Base-by-base conservation (phyloP, 768 basidiomycete genomes). In the Mycena floridula region DNA sequence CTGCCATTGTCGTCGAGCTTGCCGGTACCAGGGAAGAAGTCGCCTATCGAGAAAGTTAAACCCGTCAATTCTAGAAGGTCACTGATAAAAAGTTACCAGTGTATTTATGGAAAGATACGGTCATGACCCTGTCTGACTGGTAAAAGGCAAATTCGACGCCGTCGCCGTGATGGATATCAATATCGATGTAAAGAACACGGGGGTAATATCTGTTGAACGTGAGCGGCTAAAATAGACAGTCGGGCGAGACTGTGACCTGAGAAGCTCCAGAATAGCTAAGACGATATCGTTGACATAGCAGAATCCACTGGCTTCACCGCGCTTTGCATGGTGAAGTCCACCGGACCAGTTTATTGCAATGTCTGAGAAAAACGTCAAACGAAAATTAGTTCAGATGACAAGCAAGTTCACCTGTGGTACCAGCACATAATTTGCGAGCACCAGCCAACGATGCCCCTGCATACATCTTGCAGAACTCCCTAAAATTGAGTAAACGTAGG, bases 301-400 rank as follows among this genome's bases (percentile, higher is more conserved):
- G 61, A 99, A 99, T 2, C 95, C 95, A 56, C 93, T 97, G 7
- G 96, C 94, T 66, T 98, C 95, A 0, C 90, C 89, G 50, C 94
- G 86, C 69, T 98, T 98, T 2, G 95, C 96, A 56, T 99, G 96
- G 64, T 99, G 96, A 16, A 99, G 74, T 0, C 96, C 96, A 1
- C 96, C 96, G 18, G 93, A 93, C 96, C 96, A 99, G 58, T 97
- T 98, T 55, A 99, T 91, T 0, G 96, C 96, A 35, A 95, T 97
- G 64, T 99, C 96, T 15, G n/a, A n/a, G n/a, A n/a, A n/a, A n/a
- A n/a, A n/a, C n/a, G n/a, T n/a, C 93, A 91, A 2, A 82, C n/a
- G n/a, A n/a, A n/a, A n/a, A n/a, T n/a, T n/a, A n/a, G n/a, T n/a
- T n/a, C n/a, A n/a, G n/a, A n/a, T n/a, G n/a, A n/a, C n/a, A n/a